Evolutionary conservation across 208 protist species (phyloP).

Genomic region (Acanthamoeba culbertsoni): DNA sequence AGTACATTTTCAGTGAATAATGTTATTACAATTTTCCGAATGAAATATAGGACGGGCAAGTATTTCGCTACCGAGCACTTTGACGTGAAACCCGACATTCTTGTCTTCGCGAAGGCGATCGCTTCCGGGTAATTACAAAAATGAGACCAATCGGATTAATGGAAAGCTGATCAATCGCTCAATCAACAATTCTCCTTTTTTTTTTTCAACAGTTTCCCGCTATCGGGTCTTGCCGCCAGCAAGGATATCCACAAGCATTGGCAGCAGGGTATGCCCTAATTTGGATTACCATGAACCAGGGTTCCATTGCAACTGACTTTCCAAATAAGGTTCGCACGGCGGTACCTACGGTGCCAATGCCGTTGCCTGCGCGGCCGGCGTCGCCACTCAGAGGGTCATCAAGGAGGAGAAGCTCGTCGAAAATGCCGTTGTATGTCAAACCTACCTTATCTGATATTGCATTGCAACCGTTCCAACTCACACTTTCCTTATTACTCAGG

Average conservation of each 20-base stretch:
- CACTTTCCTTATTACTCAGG: not conserved
- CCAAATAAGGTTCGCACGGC: conserved; percentile 58
- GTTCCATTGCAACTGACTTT: not conserved
- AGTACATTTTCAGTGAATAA: too few relatives aligned
- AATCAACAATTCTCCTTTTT: not conserved
- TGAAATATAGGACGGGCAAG: conserved; percentile 74
- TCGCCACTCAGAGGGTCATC: conserved; percentile 76
- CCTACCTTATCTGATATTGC: not conserved
- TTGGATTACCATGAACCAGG: not conserved
- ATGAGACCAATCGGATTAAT: not conserved
- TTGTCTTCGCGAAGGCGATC: conserved; percentile 46
- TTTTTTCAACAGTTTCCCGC: not conserved
- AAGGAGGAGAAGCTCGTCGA: conserved; percentile 75
- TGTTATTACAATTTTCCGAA: too few relatives aligned
- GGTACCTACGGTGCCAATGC: conserved; percentile 82
- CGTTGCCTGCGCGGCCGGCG: conserved; percentile 78
- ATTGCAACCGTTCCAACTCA: not conserved
- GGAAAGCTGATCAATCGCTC: not conserved
- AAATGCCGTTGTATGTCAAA: conserved; percentile 60
- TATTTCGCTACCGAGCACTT: conserved; percentile 75
- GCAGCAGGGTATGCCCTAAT: conserved; percentile 5
- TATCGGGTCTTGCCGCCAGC: conserved; percentile 9
- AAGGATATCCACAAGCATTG: conserved; percentile 46
- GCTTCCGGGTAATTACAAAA: not conserved
- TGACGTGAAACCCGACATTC: conserved; percentile 72